Percentiles rank a stretch among this genome's conserved stretches.
These are phyloP conservation scores for Penicillium paradoxum DNA, from an alignment of 495 filamentous ascomycete genomes.

Conservation along the genomic window DNA sequence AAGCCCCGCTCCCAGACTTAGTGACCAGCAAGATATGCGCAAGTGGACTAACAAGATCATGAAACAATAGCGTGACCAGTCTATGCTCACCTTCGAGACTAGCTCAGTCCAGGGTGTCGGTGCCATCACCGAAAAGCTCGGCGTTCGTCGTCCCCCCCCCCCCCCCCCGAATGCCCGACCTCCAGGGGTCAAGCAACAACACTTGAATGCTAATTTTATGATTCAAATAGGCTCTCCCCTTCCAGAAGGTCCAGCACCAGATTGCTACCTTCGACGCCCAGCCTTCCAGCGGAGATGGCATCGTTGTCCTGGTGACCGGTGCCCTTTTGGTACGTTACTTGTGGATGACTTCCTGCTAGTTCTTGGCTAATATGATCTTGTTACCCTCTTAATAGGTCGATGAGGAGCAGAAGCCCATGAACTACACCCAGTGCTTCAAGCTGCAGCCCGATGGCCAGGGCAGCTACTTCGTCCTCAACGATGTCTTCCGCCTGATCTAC, in stretches of 20 bases:
- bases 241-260: slow-evolving; percentile 70
- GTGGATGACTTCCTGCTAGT: not conserved
- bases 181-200: not conserved
- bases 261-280: slow-evolving; percentile 70
- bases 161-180: not conserved
- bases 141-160: slow-evolving; percentile 51
- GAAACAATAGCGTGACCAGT: slow-evolving; percentile 62
- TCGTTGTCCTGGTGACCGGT: slow-evolving; percentile 83
- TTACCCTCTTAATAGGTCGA: slow-evolving; percentile 57
- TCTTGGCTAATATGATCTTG: not conserved
- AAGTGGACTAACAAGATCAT: not conserved
- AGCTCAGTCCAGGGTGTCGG: slow-evolving; percentile 50
- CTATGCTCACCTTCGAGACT: slow-evolving; percentile 92
- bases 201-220: not conserved
- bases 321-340: slow-evolving; percentile 61
- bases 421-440: slow-evolving; percentile 82
- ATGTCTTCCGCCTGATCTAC: slow-evolving; percentile 84
- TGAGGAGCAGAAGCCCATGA: slow-evolving; percentile 72
- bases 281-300: slow-evolving; percentile 57
- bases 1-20: slow-evolving; percentile 15
- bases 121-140: slow-evolving; percentile 71
- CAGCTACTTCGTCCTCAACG: slow-evolving; percentile 83
- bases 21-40: not conserved
- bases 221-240: slow-evolving; percentile 60
- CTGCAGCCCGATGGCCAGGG: slow-evolving; percentile 63